A percentile compares a stretch with the other conserved stretches of the same genome.
These are phyloP conservation scores for Starmerella vaccinii DNA, from an alignment of 805 yeast species.

Conservation along the genomic window DNA sequence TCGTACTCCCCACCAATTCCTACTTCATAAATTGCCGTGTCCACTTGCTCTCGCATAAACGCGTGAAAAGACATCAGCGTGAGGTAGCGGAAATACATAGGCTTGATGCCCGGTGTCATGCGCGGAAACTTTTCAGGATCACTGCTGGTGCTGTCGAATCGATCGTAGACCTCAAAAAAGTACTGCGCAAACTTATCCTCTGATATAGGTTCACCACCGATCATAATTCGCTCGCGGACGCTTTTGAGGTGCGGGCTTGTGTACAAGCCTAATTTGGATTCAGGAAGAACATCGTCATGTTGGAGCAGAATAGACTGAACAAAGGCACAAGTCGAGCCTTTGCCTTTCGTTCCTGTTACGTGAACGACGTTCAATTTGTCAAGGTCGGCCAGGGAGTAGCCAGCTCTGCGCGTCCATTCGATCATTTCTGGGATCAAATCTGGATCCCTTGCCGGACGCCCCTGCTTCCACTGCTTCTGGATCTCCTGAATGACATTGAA, in stretches of 20 bases:
- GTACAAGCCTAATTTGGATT: conserved; percentile 69
- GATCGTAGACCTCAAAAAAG: conserved; percentile 92
- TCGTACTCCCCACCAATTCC: conserved; percentile 98
- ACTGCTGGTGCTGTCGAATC: conserved; percentile 49
- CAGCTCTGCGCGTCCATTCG: conserved; percentile 66
- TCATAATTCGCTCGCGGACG: conserved; percentile 82
- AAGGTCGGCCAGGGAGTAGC: conserved; percentile 56
- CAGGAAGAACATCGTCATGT: conserved; percentile 33
- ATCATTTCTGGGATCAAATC: conserved; percentile 75
- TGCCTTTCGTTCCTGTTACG: conserved; percentile 96
- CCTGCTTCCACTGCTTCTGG: conserved; percentile 42
- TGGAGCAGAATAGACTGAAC: conserved; percentile 68
- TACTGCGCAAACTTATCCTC: conserved; percentile 75
- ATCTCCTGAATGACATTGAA: conserved; percentile 80
- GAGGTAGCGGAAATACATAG: conserved; percentile 85
- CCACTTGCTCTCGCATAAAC: conserved; percentile 78
- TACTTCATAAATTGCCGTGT: conserved; percentile 90
- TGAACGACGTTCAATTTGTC: conserved; percentile 72
- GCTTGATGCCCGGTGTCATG: conserved; percentile 63
- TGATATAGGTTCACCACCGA: conserved; percentile 74
- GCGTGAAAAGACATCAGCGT: conserved; percentile 87
- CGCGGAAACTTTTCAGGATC: conserved; percentile 55
- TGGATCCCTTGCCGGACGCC: conserved; percentile 46
- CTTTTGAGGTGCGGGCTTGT: conserved; percentile 93
- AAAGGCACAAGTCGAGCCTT: conserved; percentile 96